phyloP scores from a whole-genome alignment of 805 yeast genomes.

The Candida corydali region DNA sequence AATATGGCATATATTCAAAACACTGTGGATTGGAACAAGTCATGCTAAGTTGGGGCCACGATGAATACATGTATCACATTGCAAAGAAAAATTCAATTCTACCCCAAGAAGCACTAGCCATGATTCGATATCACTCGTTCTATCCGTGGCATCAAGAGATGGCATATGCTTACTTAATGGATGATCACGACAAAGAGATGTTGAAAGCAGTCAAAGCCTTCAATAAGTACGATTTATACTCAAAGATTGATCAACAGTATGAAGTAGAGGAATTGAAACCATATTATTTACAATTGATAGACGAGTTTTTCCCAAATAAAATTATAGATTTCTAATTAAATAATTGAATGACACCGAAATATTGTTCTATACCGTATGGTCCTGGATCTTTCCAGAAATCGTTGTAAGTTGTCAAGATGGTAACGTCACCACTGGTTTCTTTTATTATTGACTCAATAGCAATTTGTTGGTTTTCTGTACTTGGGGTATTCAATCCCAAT shows the following conservation, averaged over 20 bases:
- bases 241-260: constrained; percentile 49
- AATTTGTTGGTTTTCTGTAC: constrained; percentile 59
- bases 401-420: constrained; percentile 74
- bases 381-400: constrained; percentile 91
- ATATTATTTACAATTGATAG: constrained; percentile 59
- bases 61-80: constrained; percentile 71
- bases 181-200: constrained; percentile 57
- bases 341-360: constrained; percentile 63
- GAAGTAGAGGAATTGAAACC: constrained; percentile 50
- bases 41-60: constrained; percentile 78
- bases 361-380: constrained; percentile 78
- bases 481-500: constrained; percentile 74
- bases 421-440: constrained; percentile 54
- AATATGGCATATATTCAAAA: constrained; percentile 61
- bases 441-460: constrained; percentile 66
- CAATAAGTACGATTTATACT: constrained; percentile 65
- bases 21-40: constrained; percentile 67
- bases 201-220: constrained; percentile 61
- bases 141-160: constrained; percentile 76
- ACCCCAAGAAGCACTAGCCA: constrained; percentile 65
- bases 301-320: constrained; percentile 60
- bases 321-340: constrained; percentile 37
- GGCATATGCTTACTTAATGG: constrained; percentile 63
- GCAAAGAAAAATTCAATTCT: constrained; percentile 61
- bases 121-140: constrained; percentile 72